Conservation (phyloP, 83 land plant species). For the Isoetes engelmannii region DNA sequence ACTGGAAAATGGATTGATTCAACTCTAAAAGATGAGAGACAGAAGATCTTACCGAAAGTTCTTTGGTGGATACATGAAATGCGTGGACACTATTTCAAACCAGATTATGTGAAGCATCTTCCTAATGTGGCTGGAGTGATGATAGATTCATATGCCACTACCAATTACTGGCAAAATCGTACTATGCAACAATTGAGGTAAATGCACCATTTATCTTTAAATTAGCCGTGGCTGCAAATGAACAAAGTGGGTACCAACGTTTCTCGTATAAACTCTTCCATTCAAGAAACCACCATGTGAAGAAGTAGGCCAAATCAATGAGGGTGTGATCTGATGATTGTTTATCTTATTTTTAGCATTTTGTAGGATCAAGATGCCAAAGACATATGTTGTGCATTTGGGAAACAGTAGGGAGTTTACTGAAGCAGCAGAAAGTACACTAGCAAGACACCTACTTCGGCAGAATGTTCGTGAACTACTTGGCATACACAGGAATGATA, state of each 20-base stretch:
- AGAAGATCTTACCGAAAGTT: slow-evolving; percentile 59
- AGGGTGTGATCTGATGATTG: too few species aligned
- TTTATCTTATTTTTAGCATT: neutral
- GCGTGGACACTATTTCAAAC: slow-evolving; percentile 87
- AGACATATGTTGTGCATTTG: slow-evolving; percentile 77
- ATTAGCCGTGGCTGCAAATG: too few species aligned
- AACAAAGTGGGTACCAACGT: too few species aligned
- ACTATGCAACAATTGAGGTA: slow-evolving; percentile 67
- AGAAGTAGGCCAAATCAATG: too few species aligned
- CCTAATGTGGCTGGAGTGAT: slow-evolving; percentile 77
- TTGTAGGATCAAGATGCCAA: slow-evolving; percentile 75
- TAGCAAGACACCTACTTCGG: slow-evolving; percentile 55
- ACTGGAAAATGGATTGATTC: slow-evolving; percentile 92
- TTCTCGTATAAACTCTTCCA: too few species aligned
- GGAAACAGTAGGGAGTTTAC: slow-evolving; percentile 83
- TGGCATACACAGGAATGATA: slow-evolving; percentile 59
- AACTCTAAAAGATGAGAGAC: slow-evolving; percentile 42
- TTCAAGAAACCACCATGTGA: too few species aligned
- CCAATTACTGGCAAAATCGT: slow-evolving; percentile 75
- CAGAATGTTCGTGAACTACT: slow-evolving; percentile 71
- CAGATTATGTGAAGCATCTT: slow-evolving; percentile 76
- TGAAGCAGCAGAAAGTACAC: slow-evolving; percentile 64
- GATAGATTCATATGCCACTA: slow-evolving; percentile 85
- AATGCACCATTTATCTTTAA: neutral
- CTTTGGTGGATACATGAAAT: slow-evolving; percentile 99